Evolutionary conservation across 148 eudicot genomes (phyloP).

Genomic region (Linanthus parryae): DNA sequence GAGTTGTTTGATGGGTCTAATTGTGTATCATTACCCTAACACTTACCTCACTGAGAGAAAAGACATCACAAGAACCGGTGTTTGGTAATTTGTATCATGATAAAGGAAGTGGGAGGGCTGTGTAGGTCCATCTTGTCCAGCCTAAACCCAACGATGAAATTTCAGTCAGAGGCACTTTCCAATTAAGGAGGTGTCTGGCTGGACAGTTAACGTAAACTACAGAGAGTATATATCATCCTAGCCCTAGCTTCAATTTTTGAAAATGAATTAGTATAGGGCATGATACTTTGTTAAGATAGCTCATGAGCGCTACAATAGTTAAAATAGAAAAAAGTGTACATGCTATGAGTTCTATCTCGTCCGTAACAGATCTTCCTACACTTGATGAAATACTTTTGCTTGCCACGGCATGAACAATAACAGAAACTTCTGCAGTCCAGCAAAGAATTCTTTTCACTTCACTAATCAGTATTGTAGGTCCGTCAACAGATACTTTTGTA

Average conservation of each 20-base stretch:
- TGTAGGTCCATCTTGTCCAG: slow-evolving; percentile 24
- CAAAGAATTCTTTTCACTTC: neutral
- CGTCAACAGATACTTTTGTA: too few species aligned
- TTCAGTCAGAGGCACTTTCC: slow-evolving; percentile 1
- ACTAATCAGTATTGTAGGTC: neutral
- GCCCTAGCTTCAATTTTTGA: slow-evolving; percentile 4
- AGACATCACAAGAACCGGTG: slow-evolving; percentile 23
- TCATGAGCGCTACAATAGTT: too few species aligned
- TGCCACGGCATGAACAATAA: too few species aligned
- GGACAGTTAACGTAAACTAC: neutral
- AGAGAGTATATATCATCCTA: neutral
- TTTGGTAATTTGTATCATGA: slow-evolving; percentile 11
- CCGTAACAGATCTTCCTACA: too few species aligned
- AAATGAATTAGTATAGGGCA: neutral
- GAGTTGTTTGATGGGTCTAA: neutral
- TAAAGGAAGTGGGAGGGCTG: slow-evolving; percentile 38
- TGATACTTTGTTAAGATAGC: neutral
- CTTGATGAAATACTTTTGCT: too few species aligned
- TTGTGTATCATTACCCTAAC: slow-evolving; percentile 13
- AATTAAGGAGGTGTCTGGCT: neutral
- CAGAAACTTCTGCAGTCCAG: too few species aligned
- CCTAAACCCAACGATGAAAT: slow-evolving; percentile 8
- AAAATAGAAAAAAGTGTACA: too few species aligned
- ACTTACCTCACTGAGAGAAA: slow-evolving; percentile 19
- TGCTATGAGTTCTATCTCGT: too few species aligned